Conservation (phyloP, 1,284 basidiomycete species). For the Irpex sp. region DNA sequence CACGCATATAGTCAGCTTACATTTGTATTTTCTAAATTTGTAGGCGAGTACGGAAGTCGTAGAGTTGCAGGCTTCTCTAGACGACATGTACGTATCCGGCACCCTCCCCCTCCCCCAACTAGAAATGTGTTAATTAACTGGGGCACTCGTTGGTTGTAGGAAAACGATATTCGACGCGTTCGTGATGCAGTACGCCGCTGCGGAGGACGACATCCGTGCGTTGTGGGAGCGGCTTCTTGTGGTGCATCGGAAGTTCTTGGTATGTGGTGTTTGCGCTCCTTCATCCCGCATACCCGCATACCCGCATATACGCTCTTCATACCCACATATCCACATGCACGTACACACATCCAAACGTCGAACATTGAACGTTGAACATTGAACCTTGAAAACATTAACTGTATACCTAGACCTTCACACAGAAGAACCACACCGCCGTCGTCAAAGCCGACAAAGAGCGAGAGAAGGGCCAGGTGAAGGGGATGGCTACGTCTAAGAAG, state of each 20-base stretch:
- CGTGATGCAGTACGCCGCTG: constrained; percentile 22
- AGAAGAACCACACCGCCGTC: constrained; percentile 16
- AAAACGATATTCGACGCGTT: constrained; percentile 23
- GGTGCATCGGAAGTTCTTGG: constrained; percentile 20
- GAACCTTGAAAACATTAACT: no score
- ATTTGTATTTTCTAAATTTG: no score
- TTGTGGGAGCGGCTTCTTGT: constrained; percentile 19
- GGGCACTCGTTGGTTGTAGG: constrained; percentile 14
- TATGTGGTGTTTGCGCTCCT: constrained; percentile 4
- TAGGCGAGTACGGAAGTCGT: constrained; percentile 16
- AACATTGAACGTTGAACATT: no score
- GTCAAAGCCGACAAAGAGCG: constrained; percentile 18
- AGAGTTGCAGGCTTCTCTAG: constrained; percentile 16
- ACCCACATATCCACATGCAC: no score
- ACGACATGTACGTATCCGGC: constrained; percentile 18
- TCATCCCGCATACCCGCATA: no score
- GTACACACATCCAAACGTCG: no score
- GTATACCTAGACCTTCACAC: constrained; percentile 6
- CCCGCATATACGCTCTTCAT: background rate
- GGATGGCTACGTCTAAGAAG: constrained; percentile 27
- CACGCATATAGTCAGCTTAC: background rate
- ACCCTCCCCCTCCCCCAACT: no score
- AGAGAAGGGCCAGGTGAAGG: constrained; percentile 25
- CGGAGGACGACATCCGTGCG: constrained; percentile 24
- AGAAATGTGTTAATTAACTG: no score